Evolutionary conservation across 495 filamentous ascomycete genomes (phyloP).

Genomic region (Penicilliopsis zonata): DNA sequence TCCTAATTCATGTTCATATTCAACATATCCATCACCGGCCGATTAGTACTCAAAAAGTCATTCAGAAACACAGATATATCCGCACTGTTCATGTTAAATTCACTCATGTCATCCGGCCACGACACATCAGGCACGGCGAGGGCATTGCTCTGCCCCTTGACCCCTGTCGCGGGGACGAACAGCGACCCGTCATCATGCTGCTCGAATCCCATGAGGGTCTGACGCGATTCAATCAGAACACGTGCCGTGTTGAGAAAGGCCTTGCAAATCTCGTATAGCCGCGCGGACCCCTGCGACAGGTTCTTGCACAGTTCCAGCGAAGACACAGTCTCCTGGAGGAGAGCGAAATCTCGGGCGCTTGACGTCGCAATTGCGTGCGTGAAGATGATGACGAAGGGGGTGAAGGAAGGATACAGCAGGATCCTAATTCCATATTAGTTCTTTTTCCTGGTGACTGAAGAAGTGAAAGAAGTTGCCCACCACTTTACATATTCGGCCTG

Average conservation of each 20-base stretch:
- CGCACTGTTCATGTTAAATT: slow-evolving; percentile 7
- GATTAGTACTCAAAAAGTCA: slow-evolving; percentile 12
- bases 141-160: slow-evolving; percentile 6
- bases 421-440: slow-evolving; percentile 7
- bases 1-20: too few species aligned
- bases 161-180: slow-evolving; percentile 4
- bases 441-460: neutral
- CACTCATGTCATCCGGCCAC: slow-evolving; percentile 12
- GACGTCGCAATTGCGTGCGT: slow-evolving; percentile 16
- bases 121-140: slow-evolving; percentile 12
- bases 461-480: slow-evolving; percentile 3
- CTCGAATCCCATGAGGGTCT: slow-evolving; percentile 11
- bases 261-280: slow-evolving; percentile 13
- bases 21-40: slow-evolving; percentile 15
- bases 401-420: slow-evolving; percentile 14
- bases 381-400: slow-evolving; percentile 16
- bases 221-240: slow-evolving; percentile 10
- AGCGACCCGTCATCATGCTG: slow-evolving; percentile 15
- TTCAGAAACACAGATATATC: slow-evolving; percentile 17
- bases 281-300: slow-evolving; percentile 11
- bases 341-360: slow-evolving; percentile 5
- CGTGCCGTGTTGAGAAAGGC: slow-evolving; percentile 13
- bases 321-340: slow-evolving; percentile 12
- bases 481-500: slow-evolving; percentile 17
- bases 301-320: slow-evolving; percentile 13